Conservation (phyloP, 2,329 filamentous ascomycete genomes). For the Aspergillus fumigatiaffinis region DNA sequence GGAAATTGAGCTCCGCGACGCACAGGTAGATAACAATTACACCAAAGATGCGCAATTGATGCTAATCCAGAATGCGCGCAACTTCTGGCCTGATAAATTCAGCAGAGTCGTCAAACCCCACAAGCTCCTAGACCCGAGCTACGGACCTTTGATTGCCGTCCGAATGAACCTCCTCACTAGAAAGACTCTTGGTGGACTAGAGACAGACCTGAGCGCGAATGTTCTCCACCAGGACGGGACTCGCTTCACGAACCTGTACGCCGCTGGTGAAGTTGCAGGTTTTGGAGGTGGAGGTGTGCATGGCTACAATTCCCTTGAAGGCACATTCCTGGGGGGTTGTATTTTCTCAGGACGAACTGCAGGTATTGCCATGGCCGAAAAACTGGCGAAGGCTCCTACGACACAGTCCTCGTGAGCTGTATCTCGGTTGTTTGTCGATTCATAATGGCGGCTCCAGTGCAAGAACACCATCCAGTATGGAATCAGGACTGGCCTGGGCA, state of each 20-base stretch:
- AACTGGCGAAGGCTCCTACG: not conserved
- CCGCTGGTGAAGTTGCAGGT: slow-evolving; percentile 58
- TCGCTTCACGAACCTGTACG: slow-evolving; percentile 54
- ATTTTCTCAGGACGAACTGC: slow-evolving; percentile 60
- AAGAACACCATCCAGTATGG: slow-evolving; percentile 58
- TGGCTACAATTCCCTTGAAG: slow-evolving; percentile 60
- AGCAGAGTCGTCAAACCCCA: slow-evolving; percentile 54
- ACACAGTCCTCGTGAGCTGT: not conserved
- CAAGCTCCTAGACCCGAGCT: slow-evolving; percentile 49
- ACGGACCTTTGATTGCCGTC: slow-evolving; percentile 59
- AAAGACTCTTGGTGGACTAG: slow-evolving; percentile 60
- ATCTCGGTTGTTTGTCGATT: slow-evolving; percentile 5
- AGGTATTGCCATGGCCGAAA: slow-evolving; percentile 46
- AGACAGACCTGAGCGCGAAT: slow-evolving; percentile 56
- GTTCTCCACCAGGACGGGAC: slow-evolving; percentile 51
- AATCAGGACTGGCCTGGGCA: slow-evolving; percentile 53
- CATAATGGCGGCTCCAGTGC: slow-evolving; percentile 54
- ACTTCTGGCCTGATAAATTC: slow-evolving; percentile 52
- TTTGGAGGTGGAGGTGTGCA: slow-evolving; percentile 62
- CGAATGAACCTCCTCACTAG: slow-evolving; percentile 58
- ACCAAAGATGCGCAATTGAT: slow-evolving; percentile 61
- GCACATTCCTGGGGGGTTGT: slow-evolving; percentile 60
- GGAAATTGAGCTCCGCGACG: slow-evolving; percentile 52
- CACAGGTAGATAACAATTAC: slow-evolving; percentile 54
- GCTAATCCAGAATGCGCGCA: slow-evolving; percentile 56